phyloP scores from a whole-genome alignment of 2,329 filamentous ascomycete genomes.

The Cadophora sp. region DNA sequence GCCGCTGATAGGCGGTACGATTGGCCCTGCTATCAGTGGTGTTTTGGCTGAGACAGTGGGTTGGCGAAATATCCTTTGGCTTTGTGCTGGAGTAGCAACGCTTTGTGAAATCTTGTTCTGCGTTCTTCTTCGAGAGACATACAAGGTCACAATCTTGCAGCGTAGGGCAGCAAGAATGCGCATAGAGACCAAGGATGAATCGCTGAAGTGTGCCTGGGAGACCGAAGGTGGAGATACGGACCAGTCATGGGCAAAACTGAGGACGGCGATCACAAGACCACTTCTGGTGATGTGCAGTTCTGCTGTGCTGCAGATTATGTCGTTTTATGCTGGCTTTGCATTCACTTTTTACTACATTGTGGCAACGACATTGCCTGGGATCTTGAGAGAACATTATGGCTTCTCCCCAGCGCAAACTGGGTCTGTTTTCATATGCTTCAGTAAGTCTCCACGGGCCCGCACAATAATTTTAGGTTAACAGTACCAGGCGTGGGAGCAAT shows the following conservation, averaged over 20 bases:
- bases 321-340: constrained; percentile 49
- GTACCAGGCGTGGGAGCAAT: constrained; percentile 35
- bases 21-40: constrained; percentile 44
- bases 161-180: constrained; percentile 51
- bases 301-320: constrained; percentile 55
- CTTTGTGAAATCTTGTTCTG: constrained; percentile 52
- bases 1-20: constrained; percentile 41
- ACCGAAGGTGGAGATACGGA: constrained; percentile 58
- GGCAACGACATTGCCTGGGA: constrained; percentile 52
- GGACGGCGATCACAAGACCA: constrained; percentile 47
- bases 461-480: constrained; percentile 20
- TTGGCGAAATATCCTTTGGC: constrained; percentile 61
- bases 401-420: constrained; percentile 58
- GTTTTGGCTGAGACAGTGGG: constrained; percentile 53
- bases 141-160: constrained; percentile 61
- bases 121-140: constrained; percentile 62
- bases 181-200: constrained; percentile 56
- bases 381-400: constrained; percentile 49
- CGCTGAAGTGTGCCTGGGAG: constrained; percentile 38
- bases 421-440: constrained; percentile 60
- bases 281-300: constrained; percentile 53
- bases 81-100: constrained; percentile 49
- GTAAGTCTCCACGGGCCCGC: constrained; percentile 38
- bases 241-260: constrained; percentile 51
- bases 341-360: constrained; percentile 55